A percentile compares a stretch with the other conserved stretches of the same genome.
Evolutionary conservation across 108 stramenopile species (phyloP).

Genomic region (Nannochloropsis gaditana): DNA sequence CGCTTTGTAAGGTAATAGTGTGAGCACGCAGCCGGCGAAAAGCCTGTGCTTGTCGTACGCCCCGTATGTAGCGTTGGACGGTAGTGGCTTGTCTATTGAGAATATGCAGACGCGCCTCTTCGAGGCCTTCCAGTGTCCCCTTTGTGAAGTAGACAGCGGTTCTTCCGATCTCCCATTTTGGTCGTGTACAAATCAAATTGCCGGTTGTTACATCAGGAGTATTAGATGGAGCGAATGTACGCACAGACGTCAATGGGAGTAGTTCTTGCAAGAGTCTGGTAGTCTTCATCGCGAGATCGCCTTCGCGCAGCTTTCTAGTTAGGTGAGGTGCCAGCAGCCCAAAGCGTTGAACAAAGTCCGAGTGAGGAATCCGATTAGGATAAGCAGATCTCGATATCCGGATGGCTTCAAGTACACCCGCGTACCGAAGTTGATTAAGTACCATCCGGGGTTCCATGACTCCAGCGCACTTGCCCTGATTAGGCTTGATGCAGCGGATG

Average conservation of each 20-base stretch:
- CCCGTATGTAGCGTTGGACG: slow-evolving; percentile 26
- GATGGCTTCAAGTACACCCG: slow-evolving; percentile 81
- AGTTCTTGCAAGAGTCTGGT: neutral
- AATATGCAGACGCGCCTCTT: slow-evolving; percentile 27
- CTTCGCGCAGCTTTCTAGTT: neutral
- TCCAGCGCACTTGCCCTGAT: slow-evolving; percentile 49
- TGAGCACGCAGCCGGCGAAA: slow-evolving; percentile 19
- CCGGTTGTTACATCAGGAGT: neutral
- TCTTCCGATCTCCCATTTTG: slow-evolving; percentile 35
- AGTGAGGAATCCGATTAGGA: slow-evolving; percentile 74
- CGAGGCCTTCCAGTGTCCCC: slow-evolving; percentile 30
- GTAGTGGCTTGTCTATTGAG: slow-evolving; percentile 6
- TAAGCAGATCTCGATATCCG: slow-evolving; percentile 75
- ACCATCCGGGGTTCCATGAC: slow-evolving; percentile 56
- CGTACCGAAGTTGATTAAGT: slow-evolving; percentile 77
- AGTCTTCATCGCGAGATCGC: neutral
- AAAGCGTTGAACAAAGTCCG: slow-evolving; percentile 51
- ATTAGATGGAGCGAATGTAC: neutral
- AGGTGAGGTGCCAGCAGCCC: neutral
- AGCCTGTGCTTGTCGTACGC: neutral
- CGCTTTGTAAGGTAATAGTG: slow-evolving; percentile 25
- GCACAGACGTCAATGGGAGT: neutral
- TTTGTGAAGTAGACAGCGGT: slow-evolving; percentile 32
- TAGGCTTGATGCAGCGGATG: slow-evolving; percentile 60
- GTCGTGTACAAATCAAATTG: neutral